A percentile compares a stretch with the other conserved stretches of the same genome.
phyloP scores from a whole-genome alignment of 2,329 filamentous ascomycete species.

The Pseudogymnoascus sp. region DNA sequence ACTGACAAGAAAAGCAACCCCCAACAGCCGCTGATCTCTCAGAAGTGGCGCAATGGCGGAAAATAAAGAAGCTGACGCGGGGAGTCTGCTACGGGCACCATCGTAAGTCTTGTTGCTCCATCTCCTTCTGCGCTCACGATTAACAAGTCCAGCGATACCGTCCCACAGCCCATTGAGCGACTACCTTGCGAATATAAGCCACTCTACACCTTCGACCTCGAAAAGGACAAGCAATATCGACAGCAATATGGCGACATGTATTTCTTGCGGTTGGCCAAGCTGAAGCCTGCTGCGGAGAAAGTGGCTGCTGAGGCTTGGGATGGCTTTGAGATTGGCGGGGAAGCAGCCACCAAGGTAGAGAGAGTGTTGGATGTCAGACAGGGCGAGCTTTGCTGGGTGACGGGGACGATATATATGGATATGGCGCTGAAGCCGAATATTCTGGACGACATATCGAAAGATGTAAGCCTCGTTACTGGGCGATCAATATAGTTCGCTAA shows the following conservation, averaged over 20 bases:
- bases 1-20: background rate
- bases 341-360: conserved; percentile 68
- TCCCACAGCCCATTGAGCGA: conserved; percentile 42
- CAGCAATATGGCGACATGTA: conserved; percentile 99
- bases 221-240: conserved; percentile 67
- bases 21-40: background rate
- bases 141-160: conserved; percentile 28
- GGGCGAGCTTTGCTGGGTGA: conserved; percentile 90
- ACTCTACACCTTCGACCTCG: conserved; percentile 65
- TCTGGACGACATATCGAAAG: conserved; percentile 87
- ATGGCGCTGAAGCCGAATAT: conserved; percentile 95
- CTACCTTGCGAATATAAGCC: conserved; percentile 61
- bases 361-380: conserved; percentile 92
- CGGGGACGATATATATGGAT: conserved; percentile 93
- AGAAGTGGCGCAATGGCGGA: conserved; percentile 18
- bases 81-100: conserved; percentile 41
- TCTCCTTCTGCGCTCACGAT: background rate
- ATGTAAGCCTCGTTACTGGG: conserved; percentile 46
- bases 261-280: conserved; percentile 78
- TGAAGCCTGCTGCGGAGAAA: conserved; percentile 75
- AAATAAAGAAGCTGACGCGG: conserved; percentile 16
- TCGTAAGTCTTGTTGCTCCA: conserved; percentile 34
- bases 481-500: background rate
- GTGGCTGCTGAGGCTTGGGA: conserved; percentile 71
- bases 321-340: conserved; percentile 68